Base-by-base conservation (phyloP, 495 filamentous ascomycete species). In the Aspergillus avenaceus region DNA sequence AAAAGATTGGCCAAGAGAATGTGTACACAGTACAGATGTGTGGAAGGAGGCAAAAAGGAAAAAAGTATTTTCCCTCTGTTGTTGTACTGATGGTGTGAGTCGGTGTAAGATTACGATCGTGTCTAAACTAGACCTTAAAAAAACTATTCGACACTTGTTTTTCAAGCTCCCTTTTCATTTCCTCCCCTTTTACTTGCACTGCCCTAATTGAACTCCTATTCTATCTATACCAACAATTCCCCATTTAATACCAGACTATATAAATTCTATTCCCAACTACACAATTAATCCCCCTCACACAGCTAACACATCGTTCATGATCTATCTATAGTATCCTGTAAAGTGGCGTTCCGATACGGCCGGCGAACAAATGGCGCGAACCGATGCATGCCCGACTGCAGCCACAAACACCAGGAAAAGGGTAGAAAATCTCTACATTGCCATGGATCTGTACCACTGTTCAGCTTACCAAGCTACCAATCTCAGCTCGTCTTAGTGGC, bases 301-400 rank as follows among this genome's bases (percentile, higher is more conserved):
- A 21, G 8, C 11, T 9, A 38, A 38, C 34, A 18, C 34, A 38
- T 38, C 16, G 13, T 2, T 18, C 12, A 3, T 3, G 13, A n/a
- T 36, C 34, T 21, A 38, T 38, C 34, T 38, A 38, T 38, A 38
- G 34, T 36, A 38, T 38, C 34, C 41, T 14, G 41, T 5, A 43
- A n/a, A 41, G 47, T 49, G 47, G 47, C 47, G 47, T 49, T 41
- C 25, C 4, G 9, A 8, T 3, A 23, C 14, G 21, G n/a, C 26
- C 26, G 16, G 9, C 26, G 24, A 19, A 45, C n/a, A 23, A 40
- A 40, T 48, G 22, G 45, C 31, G 45, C 45, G 32, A 47, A 25
- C 45, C 18, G 31, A 49, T 26, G 47, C 47, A 21, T 49, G 36
- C 28, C 41, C 25, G n/a, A 31, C 34, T 41, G 45, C 45, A 47